Conservation (phyloP, 2,329 filamentous ascomycete species). For the Penicillium sp. region DNA sequence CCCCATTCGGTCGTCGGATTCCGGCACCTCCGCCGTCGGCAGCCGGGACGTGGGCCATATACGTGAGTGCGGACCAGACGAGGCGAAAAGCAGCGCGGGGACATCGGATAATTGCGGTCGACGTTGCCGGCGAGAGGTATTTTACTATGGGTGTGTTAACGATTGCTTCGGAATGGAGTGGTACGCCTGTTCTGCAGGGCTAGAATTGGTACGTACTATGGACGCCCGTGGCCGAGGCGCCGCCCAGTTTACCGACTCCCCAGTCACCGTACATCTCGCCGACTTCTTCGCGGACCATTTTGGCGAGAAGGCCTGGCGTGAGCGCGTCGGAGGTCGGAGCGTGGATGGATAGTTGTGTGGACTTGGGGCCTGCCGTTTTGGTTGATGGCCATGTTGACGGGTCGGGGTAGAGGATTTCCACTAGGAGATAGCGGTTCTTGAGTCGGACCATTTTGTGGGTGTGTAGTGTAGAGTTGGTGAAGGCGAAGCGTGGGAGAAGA, state of each 20-base stretch:
- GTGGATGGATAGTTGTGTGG: slow-evolving; percentile 69
- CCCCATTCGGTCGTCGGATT: slow-evolving; percentile 15
- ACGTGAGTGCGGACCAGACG: slow-evolving; percentile 85
- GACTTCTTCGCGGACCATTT: slow-evolving; percentile 69
- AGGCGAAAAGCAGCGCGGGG: slow-evolving; percentile 79
- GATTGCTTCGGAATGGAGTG: neutral
- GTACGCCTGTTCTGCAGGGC: too few species aligned
- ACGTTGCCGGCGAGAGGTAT: slow-evolving; percentile 88
- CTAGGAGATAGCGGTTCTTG: slow-evolving; percentile 93
- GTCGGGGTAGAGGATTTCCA: slow-evolving; percentile 85
- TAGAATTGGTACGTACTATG: slow-evolving; percentile 51
- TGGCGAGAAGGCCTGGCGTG: slow-evolving; percentile 63
- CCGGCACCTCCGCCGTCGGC: slow-evolving; percentile 3
- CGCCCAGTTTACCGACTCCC: slow-evolving; percentile 59
- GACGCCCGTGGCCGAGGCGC: slow-evolving; percentile 67
- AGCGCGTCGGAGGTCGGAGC: slow-evolving; percentile 73
- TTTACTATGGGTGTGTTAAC: slow-evolving; percentile 61
- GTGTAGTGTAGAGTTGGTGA: neutral
- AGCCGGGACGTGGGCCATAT: slow-evolving; percentile 68
- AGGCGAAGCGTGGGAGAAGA: neutral
- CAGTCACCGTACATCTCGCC: slow-evolving; percentile 81
- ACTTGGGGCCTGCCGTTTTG: slow-evolving; percentile 31
- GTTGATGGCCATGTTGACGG: slow-evolving; percentile 39
- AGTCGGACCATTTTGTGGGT: slow-evolving; percentile 77
- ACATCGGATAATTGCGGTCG: slow-evolving; percentile 85